These are phyloP conservation scores for Miscanthus lutarioriparius DNA, from an alignment of 176 grass and related monocot species.

Conservation along the genomic window DNA sequence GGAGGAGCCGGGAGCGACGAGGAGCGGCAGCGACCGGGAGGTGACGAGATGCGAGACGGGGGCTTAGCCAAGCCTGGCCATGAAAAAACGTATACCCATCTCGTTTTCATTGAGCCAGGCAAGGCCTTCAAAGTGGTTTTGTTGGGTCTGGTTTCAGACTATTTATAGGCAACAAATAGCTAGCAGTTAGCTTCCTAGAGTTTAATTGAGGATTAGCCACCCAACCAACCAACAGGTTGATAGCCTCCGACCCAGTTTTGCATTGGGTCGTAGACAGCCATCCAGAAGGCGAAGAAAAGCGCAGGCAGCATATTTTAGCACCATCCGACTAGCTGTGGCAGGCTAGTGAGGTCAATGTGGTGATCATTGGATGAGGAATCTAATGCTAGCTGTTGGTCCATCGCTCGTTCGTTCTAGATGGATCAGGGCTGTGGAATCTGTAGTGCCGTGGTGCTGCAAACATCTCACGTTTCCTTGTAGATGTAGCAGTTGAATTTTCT, in stretches of 20 bases:
- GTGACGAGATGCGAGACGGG: no score
- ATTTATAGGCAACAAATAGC: no score
- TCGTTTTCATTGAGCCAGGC: no score
- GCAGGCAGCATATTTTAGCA: neutral
- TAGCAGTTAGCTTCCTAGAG: no score
- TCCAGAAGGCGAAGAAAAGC: neutral
- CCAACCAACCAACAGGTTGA: no score
- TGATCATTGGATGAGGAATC: constrained; percentile 2
- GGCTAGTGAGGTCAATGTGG: neutral
- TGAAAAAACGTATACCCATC: no score
- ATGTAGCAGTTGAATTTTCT: neutral
- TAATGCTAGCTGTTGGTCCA: neutral
- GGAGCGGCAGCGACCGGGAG: no score
- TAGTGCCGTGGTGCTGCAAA: neutral
- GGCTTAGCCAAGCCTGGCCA: no score
- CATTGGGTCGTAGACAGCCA: neutral
- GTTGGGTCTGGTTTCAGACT: no score
- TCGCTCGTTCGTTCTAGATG: neutral
- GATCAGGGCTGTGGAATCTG: neutral
- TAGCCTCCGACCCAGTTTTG: neutral
- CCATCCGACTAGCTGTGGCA: neutral
- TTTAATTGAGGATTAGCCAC: no score
- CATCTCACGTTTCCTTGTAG: neutral
- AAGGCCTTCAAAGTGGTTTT: no score
- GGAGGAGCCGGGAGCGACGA: no score